Evolutionary conservation across 1,284 basidiomycete species (phyloP).

Genomic region (Ceratobasidium sp.): DNA sequence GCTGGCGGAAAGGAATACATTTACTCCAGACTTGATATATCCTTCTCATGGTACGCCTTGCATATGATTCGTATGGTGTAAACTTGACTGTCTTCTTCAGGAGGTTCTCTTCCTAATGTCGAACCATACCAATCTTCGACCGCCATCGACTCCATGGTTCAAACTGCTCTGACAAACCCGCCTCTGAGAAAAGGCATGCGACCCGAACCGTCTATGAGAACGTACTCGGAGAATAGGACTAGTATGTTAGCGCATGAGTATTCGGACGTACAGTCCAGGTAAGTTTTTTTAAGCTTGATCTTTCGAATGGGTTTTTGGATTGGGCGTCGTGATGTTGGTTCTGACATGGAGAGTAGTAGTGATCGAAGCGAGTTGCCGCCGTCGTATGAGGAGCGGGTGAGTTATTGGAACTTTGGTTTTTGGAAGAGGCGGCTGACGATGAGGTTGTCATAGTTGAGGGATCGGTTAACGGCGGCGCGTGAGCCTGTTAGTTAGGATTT

Average conservation of each 20-base stretch:
- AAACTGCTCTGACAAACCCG: not conserved
- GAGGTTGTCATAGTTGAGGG: not conserved
- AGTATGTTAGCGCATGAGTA: not conserved
- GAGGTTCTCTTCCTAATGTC: not conserved
- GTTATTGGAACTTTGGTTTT: not conserved
- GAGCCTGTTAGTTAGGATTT: no score
- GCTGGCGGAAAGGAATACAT: not conserved
- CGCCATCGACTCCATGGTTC: not conserved
- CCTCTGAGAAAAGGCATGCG: not conserved
- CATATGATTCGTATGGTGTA: no score
- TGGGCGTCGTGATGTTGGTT: not conserved
- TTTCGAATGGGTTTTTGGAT: not conserved
- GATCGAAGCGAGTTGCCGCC: not conserved
- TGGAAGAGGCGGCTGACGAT: not conserved
- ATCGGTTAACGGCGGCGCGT: not conserved
- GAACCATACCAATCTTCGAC: conserved; percentile 7
- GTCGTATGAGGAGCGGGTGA: conserved; percentile 9
- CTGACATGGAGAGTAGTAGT: not conserved
- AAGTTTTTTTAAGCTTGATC: not conserved
- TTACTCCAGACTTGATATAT: not conserved
- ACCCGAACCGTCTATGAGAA: not conserved
- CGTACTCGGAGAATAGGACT: not conserved
- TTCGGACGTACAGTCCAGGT: not conserved
- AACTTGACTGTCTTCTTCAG: no score
- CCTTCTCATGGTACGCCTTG: not conserved